A percentile compares a stretch with the other conserved stretches of the same genome.
Evolutionary conservation across 305 asterid genomes (phyloP).

Genomic region (Fraxinus velutina): DNA sequence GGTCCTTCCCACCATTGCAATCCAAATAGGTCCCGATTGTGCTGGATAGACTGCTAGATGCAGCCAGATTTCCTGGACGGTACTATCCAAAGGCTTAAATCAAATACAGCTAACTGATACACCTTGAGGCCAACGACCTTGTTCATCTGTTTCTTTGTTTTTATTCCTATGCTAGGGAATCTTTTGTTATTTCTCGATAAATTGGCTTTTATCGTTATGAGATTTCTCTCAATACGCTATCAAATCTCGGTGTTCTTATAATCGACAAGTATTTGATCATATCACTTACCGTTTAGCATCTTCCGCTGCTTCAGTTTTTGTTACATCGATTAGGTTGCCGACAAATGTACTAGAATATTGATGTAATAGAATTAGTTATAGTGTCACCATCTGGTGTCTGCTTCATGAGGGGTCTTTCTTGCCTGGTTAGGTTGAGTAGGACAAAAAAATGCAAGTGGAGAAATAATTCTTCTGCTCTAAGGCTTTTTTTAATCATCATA

Average conservation of each 20-base stretch:
- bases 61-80: background rate
- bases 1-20: background rate
- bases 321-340: background rate
- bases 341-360: slow-evolving; percentile 2
- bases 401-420: background rate
- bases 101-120: slow-evolving; percentile 7
- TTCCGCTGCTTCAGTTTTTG: background rate
- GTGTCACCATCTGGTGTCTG: slow-evolving; percentile 31
- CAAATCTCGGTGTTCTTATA: background rate
- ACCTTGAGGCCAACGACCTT: background rate
- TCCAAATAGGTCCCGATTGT: background rate
- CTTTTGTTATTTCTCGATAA: background rate
- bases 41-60: background rate
- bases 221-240: background rate
- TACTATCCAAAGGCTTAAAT: background rate
- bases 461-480: slow-evolving; percentile 3
- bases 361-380: slow-evolving; percentile 29
- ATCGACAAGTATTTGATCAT: background rate
- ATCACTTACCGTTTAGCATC: background rate
- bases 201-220: background rate
- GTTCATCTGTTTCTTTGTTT: background rate
- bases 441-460: slow-evolving; percentile 27
- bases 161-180: background rate
- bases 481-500: background rate
- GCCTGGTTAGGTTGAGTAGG: slow-evolving; percentile 27